A percentile compares a stretch with the other conserved stretches of the same genome.
These are phyloP conservation scores for Psilocybe sp. DNA, from an alignment of 768 basidiomycete species.

Conservation along the genomic window DNA sequence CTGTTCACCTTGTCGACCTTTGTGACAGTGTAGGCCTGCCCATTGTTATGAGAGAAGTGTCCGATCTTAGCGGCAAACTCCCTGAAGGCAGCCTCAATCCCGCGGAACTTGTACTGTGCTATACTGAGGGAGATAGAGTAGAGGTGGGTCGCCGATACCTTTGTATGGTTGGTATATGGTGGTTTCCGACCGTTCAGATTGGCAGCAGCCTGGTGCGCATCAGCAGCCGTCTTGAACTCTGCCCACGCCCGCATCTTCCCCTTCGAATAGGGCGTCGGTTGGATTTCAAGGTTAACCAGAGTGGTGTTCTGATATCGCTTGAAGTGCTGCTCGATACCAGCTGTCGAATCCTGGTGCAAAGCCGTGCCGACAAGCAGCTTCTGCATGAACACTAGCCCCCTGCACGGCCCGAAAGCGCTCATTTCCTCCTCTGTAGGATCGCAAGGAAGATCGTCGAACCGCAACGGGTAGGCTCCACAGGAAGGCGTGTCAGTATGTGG, in stretches of 20 bases:
- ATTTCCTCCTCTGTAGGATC: constrained; percentile 38
- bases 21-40: constrained; percentile 23
- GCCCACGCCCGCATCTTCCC: constrained; percentile 54
- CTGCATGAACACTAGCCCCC: constrained; percentile 50
- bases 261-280: constrained; percentile 48
- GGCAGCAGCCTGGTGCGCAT: constrained; percentile 50
- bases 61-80: constrained; percentile 37
- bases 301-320: constrained; percentile 20
- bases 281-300: constrained; percentile 40
- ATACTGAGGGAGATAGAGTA: constrained; percentile 50
- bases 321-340: constrained; percentile 40
- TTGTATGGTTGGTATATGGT: constrained; percentile 40
- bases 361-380: constrained; percentile 42
- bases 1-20: constrained; percentile 15
- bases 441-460: constrained; percentile 52
- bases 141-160: constrained; percentile 50
- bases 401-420: constrained; percentile 41
- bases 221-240: constrained; percentile 45
- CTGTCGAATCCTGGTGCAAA: constrained; percentile 28
- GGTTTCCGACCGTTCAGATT: constrained; percentile 47
- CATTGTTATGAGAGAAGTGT: constrained; percentile 10
- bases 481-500: constrained; percentile 58
- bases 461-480: constrained; percentile 58
- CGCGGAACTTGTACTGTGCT: constrained; percentile 31
- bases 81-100: constrained; percentile 42